Evolutionary conservation across 2,329 filamentous ascomycete genomes (phyloP), one percentile per base, ranked within the genome.

Genomic region (Scleromitrula shiraiana): DNA sequence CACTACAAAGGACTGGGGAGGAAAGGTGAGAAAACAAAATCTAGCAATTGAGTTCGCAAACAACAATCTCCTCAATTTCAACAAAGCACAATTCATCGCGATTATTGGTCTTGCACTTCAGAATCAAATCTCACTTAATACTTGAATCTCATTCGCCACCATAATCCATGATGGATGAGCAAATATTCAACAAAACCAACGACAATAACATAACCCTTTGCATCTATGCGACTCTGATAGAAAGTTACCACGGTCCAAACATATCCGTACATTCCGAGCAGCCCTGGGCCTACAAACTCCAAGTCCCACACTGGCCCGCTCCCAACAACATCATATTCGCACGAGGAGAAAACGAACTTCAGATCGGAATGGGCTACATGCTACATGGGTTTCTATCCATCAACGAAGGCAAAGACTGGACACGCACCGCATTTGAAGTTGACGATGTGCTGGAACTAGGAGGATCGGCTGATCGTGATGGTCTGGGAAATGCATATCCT

Each of bases 341-440:
- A 26, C 45, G 45, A 7, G 45, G 45, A 2, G 38, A 48, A 20
- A 23, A 32, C 2, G 22, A 41, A 5, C 45, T 48, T 3, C 1
- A 17, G 17, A 17, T 48, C 23, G 30, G 38, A 2, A 42, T 22
- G 14, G 30, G 30, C n/a, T 48, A 48, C 17, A 48, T 42, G 12
- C 22, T 48, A 12, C 36, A 48, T 12, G 45, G 45, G 4, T 24
- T 26, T 5, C 23, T 48, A 2, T 42, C 38, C 5, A 36, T 48
- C n/a, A 42, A 42, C 22, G 45, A 48, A 32, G 30, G 45, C 29
- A 23, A 22, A n/a, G 4, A 29, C 5, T 48, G 38, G 45, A 48
- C 45, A 9, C 38, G 45, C 0, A 48, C 45, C 2, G 45, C 45
- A 2, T 48, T 48, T 2, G 45, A 48, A 36, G 29, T 48, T 8